These are phyloP conservation scores for Pisolithus tinctorius DNA, from an alignment of 768 basidiomycete genomes.

Conservation along the genomic window DNA sequence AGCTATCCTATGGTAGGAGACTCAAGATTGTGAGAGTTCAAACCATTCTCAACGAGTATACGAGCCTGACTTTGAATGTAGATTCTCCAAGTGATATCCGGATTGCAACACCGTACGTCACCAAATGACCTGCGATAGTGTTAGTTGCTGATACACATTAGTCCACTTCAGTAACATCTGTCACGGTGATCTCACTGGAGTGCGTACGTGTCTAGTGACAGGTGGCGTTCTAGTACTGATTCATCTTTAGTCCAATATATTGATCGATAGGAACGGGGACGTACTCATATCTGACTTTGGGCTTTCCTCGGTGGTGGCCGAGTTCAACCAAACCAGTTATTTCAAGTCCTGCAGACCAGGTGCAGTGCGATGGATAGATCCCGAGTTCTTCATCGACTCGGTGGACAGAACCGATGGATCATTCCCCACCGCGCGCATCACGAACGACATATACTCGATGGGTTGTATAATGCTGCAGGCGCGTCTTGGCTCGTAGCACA, in stretches of 20 bases:
- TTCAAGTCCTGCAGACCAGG: constrained; percentile 7
- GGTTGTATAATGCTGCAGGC: constrained; percentile 17
- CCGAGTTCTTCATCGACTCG: constrained; percentile 8
- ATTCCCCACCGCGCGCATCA: background rate
- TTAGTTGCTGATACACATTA: background rate
- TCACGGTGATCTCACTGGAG: constrained; percentile 8
- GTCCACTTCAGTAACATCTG: constrained; percentile 2
- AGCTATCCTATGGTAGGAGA: background rate
- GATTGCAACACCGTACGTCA: constrained; percentile 33
- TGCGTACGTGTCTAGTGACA: background rate
- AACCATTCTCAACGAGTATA: background rate
- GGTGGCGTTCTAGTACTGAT: background rate
- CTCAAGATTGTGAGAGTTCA: background rate
- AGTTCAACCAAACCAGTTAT: constrained; percentile 24
- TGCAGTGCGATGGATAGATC: constrained; percentile 11
- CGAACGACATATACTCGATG: constrained; percentile 16
- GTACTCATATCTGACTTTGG: constrained; percentile 32
- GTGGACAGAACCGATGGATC: background rate
- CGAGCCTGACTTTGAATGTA: background rate
- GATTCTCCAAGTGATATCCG: constrained; percentile 29
- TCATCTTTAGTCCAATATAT: constrained; percentile 6
- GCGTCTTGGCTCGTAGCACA: background rate
- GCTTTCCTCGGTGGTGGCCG: constrained; percentile 32
- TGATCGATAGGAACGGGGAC: constrained; percentile 2
- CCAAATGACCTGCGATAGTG: background rate